These are phyloP conservation scores for Collybia mongolica DNA, from an alignment of 768 basidiomycete species.

Conservation along the genomic window DNA sequence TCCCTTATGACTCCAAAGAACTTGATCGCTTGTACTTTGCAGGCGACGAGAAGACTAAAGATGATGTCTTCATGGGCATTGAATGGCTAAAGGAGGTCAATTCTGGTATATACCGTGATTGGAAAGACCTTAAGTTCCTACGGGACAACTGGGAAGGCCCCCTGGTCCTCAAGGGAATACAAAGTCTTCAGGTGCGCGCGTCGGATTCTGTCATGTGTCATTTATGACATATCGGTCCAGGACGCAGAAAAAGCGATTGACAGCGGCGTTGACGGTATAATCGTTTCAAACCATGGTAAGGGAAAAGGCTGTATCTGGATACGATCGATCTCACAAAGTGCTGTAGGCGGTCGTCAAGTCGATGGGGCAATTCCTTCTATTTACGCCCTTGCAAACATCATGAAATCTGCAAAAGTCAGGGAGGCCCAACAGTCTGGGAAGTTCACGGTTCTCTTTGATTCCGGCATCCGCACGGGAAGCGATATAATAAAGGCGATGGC, in stretches of 20 bases:
- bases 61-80: conserved; percentile 45
- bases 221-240: conserved; percentile 16
- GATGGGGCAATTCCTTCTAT: conserved; percentile 80
- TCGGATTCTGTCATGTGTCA: background rate
- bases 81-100: conserved; percentile 65
- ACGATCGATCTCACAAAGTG: background rate
- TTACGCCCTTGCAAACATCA: conserved; percentile 68
- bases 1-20: conserved; percentile 58
- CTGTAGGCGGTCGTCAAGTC: conserved; percentile 65
- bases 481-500: conserved; percentile 87
- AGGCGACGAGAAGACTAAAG: conserved; percentile 47
- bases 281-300: conserved; percentile 81
- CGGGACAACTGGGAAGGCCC: conserved; percentile 77
- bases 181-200: conserved; percentile 50
- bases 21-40: conserved; percentile 37
- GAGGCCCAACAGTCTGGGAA: conserved; percentile 58
- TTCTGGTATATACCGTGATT: conserved; percentile 61
- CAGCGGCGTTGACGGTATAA: conserved; percentile 64
- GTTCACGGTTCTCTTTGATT: conserved; percentile 73
- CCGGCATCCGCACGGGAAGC: conserved; percentile 79
- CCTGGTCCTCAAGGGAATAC: conserved; percentile 76
- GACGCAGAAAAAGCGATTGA: conserved; percentile 74
- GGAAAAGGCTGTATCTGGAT: no score
- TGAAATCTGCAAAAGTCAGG: conserved; percentile 56
- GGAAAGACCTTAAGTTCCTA: conserved; percentile 72